These are phyloP conservation scores for Phytopythium oedochilum DNA, from an alignment of 352 stramenopile species.

Conservation along the genomic window DNA sequence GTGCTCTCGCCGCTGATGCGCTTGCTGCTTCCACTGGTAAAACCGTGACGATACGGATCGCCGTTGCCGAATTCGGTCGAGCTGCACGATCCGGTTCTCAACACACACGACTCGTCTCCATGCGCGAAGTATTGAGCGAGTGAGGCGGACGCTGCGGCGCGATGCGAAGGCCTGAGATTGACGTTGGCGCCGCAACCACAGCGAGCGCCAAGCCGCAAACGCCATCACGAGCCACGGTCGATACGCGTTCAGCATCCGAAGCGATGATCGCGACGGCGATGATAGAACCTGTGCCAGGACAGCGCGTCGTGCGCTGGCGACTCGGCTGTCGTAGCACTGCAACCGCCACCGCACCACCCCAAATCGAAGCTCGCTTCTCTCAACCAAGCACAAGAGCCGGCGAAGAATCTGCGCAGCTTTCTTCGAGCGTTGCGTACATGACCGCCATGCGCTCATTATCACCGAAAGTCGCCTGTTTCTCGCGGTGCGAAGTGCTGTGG, in stretches of 20 bases:
- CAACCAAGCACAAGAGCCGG: neutral
- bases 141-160: neutral
- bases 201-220: slow-evolving; percentile 1
- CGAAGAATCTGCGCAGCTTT: neutral
- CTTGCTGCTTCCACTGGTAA: neutral
- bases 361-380: neutral
- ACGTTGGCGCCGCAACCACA: neutral
- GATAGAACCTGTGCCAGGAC: neutral
- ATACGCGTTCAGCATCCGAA: neutral
- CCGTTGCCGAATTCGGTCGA: neutral
- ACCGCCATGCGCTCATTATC: neutral
- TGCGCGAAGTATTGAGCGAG: neutral
- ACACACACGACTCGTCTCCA: neutral
- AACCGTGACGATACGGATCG: neutral
- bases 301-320: neutral
- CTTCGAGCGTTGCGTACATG: neutral
- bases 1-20: neutral
- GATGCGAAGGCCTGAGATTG: neutral
- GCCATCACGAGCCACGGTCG: neutral
- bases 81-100: neutral
- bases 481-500: neutral
- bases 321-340: neutral
- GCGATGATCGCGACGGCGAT: neutral
- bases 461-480: neutral
- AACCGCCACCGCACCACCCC: neutral